A percentile compares a stretch with the other conserved stretches of the same genome.
These are phyloP conservation scores for Piper betle DNA, from an alignment of 164 flowering plant species.

Conservation along the genomic window DNA sequence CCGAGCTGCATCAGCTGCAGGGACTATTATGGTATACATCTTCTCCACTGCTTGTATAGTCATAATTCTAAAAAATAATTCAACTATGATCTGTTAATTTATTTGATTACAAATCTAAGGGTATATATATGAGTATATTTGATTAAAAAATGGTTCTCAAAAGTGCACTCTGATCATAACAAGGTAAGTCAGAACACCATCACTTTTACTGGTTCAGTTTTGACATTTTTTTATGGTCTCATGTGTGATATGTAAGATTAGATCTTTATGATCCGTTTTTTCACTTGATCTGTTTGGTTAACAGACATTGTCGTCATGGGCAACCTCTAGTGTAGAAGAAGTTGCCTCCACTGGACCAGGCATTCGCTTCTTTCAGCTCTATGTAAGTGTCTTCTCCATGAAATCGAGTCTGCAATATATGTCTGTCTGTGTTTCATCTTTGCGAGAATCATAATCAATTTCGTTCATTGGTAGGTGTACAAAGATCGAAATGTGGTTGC, in stretches of 20 bases:
- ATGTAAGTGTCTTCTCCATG: constrained; percentile 26
- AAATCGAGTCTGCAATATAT: not conserved
- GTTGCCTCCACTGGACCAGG: constrained; percentile 88
- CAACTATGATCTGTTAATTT: too few species aligned
- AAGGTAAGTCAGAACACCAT: too few species aligned
- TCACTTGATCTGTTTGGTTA: constrained; percentile 1
- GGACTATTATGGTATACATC: constrained; percentile 53
- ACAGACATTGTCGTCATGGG: constrained; percentile 80
- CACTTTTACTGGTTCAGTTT: too few species aligned
- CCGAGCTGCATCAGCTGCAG: constrained; percentile 84
- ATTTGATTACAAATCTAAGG: too few species aligned
- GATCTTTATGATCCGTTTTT: constrained; percentile 8
- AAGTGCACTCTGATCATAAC: too few species aligned
- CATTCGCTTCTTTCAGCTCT: constrained; percentile 87
- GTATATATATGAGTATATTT: too few species aligned
- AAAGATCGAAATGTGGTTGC: constrained; percentile 68
- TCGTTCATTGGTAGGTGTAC: constrained; percentile 36
- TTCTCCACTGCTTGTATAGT: not conserved
- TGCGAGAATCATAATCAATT: not conserved
- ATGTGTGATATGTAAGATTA: too few species aligned
- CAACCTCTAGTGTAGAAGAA: constrained; percentile 86
- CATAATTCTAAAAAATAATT: too few species aligned
- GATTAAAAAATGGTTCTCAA: too few species aligned
- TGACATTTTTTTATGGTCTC: too few species aligned
- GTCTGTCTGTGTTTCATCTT: not conserved